phyloP scores from a whole-genome alignment of 139 green algal species.

The Micromonas pusilla region DNA sequence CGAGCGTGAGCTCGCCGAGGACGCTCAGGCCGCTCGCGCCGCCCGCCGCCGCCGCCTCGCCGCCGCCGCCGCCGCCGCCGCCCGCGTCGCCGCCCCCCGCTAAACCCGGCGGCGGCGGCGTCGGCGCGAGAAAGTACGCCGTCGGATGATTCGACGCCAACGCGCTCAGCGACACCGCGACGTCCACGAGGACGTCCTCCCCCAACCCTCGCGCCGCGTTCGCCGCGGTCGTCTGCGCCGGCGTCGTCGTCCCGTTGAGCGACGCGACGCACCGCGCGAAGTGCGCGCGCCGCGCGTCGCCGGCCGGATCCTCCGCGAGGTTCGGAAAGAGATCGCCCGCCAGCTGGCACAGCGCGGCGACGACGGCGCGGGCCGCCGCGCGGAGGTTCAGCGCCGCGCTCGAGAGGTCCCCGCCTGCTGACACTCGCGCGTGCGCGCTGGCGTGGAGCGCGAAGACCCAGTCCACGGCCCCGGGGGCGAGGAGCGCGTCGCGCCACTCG shows the following conservation, averaged over 20 bases:
- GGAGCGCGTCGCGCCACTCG: constrained; percentile 34
- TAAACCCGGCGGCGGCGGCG: neutral
- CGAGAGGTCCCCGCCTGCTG: too few relatives aligned
- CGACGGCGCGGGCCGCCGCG: constrained; percentile 44
- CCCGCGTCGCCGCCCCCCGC: too few relatives aligned
- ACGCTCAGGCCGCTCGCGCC: neutral
- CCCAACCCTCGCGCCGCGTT: constrained; percentile 33
- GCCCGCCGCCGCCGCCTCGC: too few relatives aligned
- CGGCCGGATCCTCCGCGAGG: neutral
- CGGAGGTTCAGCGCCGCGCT: constrained; percentile 36
- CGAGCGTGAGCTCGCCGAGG: constrained; percentile 24
- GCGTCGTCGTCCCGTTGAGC: constrained; percentile 45
- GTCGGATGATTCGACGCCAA: constrained; percentile 8
- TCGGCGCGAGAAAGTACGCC: neutral
- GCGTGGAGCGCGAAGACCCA: constrained; percentile 55
- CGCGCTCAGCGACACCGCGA: constrained; percentile 36
- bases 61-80: too few relatives aligned
- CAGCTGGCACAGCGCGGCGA: constrained; percentile 63
- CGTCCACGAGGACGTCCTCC: constrained; percentile 59
- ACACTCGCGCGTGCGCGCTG: constrained; percentile 7
- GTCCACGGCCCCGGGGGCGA: constrained; percentile 39
- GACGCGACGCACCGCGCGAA: constrained; percentile 51
- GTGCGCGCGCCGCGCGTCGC: constrained; percentile 26
- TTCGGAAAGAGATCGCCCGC: constrained; percentile 59
- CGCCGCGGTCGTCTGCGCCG: constrained; percentile 39